These are phyloP conservation scores for Aspergillus coremiiformis DNA, from an alignment of 495 filamentous ascomycete genomes.

Conservation along the genomic window DNA sequence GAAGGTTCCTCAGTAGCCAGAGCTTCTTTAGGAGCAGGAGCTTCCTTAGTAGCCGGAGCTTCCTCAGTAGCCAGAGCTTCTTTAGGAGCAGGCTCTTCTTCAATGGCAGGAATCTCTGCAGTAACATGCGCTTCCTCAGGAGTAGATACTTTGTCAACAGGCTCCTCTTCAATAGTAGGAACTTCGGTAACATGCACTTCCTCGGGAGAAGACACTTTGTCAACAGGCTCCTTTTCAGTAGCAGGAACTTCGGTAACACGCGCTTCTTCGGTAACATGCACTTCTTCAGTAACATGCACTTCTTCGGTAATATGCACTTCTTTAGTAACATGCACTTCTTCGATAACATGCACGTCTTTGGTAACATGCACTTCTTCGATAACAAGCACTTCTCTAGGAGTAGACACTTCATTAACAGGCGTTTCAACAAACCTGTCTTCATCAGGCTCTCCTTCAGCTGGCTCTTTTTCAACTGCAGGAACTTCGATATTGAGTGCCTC, in stretches of 20 bases:
- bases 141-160: constrained; percentile 8
- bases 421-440: constrained; percentile 12
- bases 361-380: no score
- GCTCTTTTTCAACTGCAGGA: no score
- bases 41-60: constrained; percentile 6
- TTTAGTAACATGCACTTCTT: neutral
- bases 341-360: no score
- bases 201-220: constrained; percentile 5
- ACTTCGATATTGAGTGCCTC: constrained; percentile 8
- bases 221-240: constrained; percentile 5
- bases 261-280: neutral
- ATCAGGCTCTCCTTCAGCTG: constrained; percentile 11
- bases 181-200: constrained; percentile 4
- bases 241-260: constrained; percentile 3
- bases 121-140: no score
- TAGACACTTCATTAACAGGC: constrained; percentile 3
- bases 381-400: constrained; percentile 1
- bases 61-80: constrained; percentile 4
- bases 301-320: neutral
- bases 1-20: constrained; percentile 3
- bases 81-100: constrained; percentile 6
- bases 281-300: constrained; percentile 7
- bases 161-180: constrained; percentile 1
- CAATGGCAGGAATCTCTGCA: constrained; percentile 7
- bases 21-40: constrained; percentile 11